A percentile compares a stretch with the other conserved stretches of the same genome.
Evolutionary conservation across 2,329 filamentous ascomycete genomes (phyloP).

Genomic region (Elsinoe necatrix): DNA sequence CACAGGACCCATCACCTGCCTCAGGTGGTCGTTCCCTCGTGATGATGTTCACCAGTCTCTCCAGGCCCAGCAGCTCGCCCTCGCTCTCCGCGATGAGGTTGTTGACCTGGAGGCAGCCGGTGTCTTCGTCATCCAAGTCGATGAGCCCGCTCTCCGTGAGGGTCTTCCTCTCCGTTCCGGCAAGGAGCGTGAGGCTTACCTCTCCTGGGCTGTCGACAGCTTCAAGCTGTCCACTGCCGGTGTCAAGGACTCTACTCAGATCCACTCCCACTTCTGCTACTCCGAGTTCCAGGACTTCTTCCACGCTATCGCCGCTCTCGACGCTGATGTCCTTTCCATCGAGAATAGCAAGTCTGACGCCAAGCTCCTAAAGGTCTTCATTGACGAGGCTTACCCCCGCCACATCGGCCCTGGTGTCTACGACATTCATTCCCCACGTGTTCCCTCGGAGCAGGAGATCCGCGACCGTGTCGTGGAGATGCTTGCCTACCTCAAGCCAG

Average conservation of each 20-base stretch:
- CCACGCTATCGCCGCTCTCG: conserved; percentile 96
- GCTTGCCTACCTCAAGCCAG: conserved; percentile 89
- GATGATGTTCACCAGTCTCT: conserved; percentile 98
- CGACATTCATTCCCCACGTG: conserved; percentile 98
- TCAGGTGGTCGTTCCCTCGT: conserved; percentile 99
- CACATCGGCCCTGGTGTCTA: conserved; percentile 99
- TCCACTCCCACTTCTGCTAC: conserved; percentile 99
- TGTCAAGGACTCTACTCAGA: conserved; percentile 92
- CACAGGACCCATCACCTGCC: conserved; percentile 95
- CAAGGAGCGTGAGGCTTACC: conserved; percentile 92
- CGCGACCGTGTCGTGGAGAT: conserved; percentile 97
- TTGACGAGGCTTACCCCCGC: conserved; percentile 91
- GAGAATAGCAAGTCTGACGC: conserved; percentile 99
- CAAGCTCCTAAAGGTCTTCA: conserved; percentile 97
- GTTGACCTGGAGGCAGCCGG: conserved; percentile 95
- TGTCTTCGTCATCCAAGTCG: conserved; percentile 96
- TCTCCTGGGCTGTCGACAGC: conserved; percentile 93
- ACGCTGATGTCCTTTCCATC: conserved; percentile 96
- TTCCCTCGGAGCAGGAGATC: conserved; percentile 96
- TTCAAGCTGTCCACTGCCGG: conserved; percentile 94
- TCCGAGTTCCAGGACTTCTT: conserved; percentile 99
- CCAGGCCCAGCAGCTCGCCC: conserved; percentile 96
- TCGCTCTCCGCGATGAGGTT: conserved; percentile 97
- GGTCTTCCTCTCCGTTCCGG: conserved; percentile 94
- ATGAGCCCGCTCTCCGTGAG: conserved; percentile 98